Evolutionary conservation across 2,329 filamentous ascomycete genomes (phyloP).

Genomic region (Aspergillus alliaceus): DNA sequence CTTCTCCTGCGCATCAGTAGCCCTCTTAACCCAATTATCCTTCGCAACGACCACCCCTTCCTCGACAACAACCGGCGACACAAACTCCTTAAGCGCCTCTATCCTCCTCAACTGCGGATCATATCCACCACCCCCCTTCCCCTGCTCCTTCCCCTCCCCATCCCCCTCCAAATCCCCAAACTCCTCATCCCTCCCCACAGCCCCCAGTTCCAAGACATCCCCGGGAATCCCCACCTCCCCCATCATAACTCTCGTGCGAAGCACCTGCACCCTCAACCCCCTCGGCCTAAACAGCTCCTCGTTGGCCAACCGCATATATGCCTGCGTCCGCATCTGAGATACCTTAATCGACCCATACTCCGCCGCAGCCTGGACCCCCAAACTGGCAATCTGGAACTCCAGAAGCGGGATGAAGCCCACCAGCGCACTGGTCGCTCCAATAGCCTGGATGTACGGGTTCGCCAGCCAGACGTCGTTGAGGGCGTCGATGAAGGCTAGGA

Average conservation of each 20-base stretch:
- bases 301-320: constrained; percentile 31
- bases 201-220: constrained; percentile 5
- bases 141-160: not conserved
- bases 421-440: constrained; percentile 23
- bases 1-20: constrained; percentile 4
- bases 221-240: constrained; percentile 4
- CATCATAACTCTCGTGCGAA: constrained; percentile 24
- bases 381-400: constrained; percentile 20
- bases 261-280: constrained; percentile 30
- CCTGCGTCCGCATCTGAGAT: constrained; percentile 27
- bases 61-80: constrained; percentile 2
- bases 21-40: constrained; percentile 11
- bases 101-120: constrained; percentile 11
- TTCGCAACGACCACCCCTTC: not conserved
- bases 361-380: constrained; percentile 12
- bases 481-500: constrained; percentile 38
- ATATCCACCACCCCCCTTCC: not conserved
- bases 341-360: constrained; percentile 12
- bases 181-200: constrained; percentile 1
- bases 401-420: constrained; percentile 31
- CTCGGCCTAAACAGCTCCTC: constrained; percentile 32
- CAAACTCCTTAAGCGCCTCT: constrained; percentile 7
- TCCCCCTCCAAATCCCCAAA: not conserved
- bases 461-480: constrained; percentile 58
- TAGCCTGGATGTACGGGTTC: constrained; percentile 33